Base-by-base conservation (phyloP, 2,329 filamentous ascomycete genomes). In the Curvularia lunata region DNA sequence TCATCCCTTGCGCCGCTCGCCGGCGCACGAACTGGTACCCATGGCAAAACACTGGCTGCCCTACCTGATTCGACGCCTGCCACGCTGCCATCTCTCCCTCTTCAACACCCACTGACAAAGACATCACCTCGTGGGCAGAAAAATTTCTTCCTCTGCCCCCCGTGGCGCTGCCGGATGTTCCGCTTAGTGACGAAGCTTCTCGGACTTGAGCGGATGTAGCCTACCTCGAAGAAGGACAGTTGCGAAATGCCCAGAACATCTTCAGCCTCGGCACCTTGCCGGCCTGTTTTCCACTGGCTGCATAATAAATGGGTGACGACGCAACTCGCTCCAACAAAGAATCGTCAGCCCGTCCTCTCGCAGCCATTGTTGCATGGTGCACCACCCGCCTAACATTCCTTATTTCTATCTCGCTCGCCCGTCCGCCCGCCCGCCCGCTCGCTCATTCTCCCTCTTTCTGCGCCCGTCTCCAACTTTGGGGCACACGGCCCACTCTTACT, bases 401-500 rank as follows among this genome's bases (percentile, higher is more conserved):
- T 34, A 58, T 55, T 38, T 48, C 9, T 30, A 30, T 30, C 28
- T 30, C 28, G 7, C 28, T 12, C 28, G 4, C 4, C 6, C 23
- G 23, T n/a, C n/a, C n/a, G n/a, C 28, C 9, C 28, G 7, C 28
- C 7, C 28, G 4, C 4, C 6, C 23, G 23, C 8, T 27, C 50
- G 30, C 54, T 48, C 58, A n/a, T n/a, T 43, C 54, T 56, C 50
- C 50, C 30, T 32, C 30, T 55, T 38, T 48, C 50, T 37, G 23
- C 23, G 23, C 23, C 55, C 46, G 54, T 45, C 56, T 56, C 54
- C 50, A 32, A 59, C 43, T 42, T 58, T 61, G 63, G 57, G 54
- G 56, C 65, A 63, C 62, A 62, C 68, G 72, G 68, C 61, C 72
- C 70, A 68, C 69, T n/a, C 61, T 58, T 66, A 64, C 65, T 56